Base-by-base conservation (phyloP, 2,329 filamentous ascomycete genomes). In the Apiospora arundinis region DNA sequence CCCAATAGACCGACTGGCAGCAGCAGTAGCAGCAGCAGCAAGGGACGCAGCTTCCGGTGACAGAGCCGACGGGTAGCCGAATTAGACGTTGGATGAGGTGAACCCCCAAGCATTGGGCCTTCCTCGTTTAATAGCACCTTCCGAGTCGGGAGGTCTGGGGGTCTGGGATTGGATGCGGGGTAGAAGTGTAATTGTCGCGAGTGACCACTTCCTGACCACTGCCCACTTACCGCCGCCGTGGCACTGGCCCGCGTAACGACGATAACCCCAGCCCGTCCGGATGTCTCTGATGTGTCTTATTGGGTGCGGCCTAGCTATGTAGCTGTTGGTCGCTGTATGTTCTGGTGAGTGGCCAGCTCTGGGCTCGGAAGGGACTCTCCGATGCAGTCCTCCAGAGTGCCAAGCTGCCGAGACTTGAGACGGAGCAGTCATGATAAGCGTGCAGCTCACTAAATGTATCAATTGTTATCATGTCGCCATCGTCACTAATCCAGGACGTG, bases 1-100 rank as follows among this genome's bases (percentile, higher is more conserved):
- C 32, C 32, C 32, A 6, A 60, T 60, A n/a, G 52, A 37, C 52
- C 8, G 49, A 32, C 5, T 18, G 49, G 18, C 16, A 5, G 46
- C 40, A 42, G 21, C 46, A 48, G 4, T 8, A 7, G 7, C 8
- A 11, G 1, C 49, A 4, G 28, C 52, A 37, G 52, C 52, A 60
- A 60, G 52, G 52, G 52, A 37, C 28, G 52, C 28, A 5, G 18
- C 21, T 63, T 63, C 56, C 32, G 56, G 56, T 63, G 28, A 40
- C 56, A n/a, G 6, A 23, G 32, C 52, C 56, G 56, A 63, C 56
- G 56, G 56, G 56, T 40, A 63, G 56, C 56, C 56, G 56, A 63
- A 32, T n/a, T 40, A 40, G 32, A 63, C 2, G 12, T 16, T 45
- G 42, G 42, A 18, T 16, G 42, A 14, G 12, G 16, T 14, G 14